Base-by-base conservation (phyloP, 2,329 filamentous ascomycete genomes). In the Beauveria varroae region DNA sequence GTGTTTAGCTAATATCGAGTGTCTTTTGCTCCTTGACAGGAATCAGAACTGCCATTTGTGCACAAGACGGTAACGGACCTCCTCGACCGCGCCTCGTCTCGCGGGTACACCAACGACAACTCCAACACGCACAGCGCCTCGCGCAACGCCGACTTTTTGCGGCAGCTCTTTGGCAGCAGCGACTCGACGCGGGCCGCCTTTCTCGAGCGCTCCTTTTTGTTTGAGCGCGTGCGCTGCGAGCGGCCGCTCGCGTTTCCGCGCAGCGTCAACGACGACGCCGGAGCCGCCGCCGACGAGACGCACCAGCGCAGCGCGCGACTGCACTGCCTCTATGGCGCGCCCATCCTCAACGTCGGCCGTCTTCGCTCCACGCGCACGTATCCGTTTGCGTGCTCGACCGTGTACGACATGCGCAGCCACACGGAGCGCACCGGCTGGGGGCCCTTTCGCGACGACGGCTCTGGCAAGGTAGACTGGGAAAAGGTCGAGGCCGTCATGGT, bases 401-500 rank as follows among this genome's bases (percentile, higher is more conserved):
- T 93, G 3, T 93, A 93, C 65, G 89, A 93, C 68, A 73, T 93
- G 53, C 79, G 89, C 1, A 80, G 87, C 65, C 90, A 91, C 71
- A 88, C 82, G 0, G 70, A 75, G 2, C 70, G 73, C 28, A 87
- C 81, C 1, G 71, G 78, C 41, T 93, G 89, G 89, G 90, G 90
- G 0, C 90, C 90, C 0, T 93, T 90, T 67, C 75, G 81, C 68
- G 76, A 82, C 55, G 88, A 92, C 68, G 83, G 81, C 1, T 80
- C 77, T 2, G 79, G 79, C 57, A 72, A 74, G 5, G 86, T 90
- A 0, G 89, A 93, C 72, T 93, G 90, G 90, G 88, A 93, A 72
- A 90, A 89, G 74, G 75, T 92, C 12, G 89, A 93, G 72, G 86
- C 87, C 9, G 82, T 91, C 59, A 83, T 91, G 78, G 76, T 92